Evolutionary conservation across 2,329 filamentous ascomycete genomes (phyloP).

Genomic region (Aplosporella prunicola): DNA sequence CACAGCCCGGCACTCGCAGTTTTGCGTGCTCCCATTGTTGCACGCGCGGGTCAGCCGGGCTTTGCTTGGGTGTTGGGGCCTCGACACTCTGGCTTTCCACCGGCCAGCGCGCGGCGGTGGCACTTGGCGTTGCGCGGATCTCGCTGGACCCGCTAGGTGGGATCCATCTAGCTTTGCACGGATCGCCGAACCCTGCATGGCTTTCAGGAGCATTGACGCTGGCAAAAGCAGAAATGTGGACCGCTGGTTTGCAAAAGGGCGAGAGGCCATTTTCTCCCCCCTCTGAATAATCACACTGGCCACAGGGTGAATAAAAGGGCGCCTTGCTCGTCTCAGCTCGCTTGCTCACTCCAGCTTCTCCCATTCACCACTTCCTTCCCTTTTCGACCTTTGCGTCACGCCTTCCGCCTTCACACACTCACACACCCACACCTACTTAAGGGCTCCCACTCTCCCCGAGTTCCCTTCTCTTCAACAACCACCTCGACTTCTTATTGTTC

Average conservation of each 20-base stretch:
- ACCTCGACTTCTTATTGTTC: not conserved
- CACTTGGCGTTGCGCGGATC: conserved; percentile 4
- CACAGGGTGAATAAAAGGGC: conserved; percentile 7
- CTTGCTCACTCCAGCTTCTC: conserved; percentile 5
- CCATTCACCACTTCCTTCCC: conserved; percentile 2
- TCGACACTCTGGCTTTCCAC: conserved; percentile 3
- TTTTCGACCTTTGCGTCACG: conserved; percentile 3
- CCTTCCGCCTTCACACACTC: not conserved
- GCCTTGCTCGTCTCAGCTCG: not conserved
- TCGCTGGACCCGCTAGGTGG: conserved; percentile 6
- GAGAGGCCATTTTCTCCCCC: conserved; percentile 1
- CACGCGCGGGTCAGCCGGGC: not conserved
- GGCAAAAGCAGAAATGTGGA: conserved; percentile 11
- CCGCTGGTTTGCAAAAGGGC: conserved; percentile 7
- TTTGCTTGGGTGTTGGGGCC: conserved; percentile 8
- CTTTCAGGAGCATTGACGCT: conserved; percentile 9
- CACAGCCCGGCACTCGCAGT: not conserved
- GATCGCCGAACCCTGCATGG: conserved; percentile 9
- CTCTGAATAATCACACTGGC: conserved; percentile 8
- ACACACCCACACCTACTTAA: not conserved
- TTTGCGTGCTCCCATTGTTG: not conserved
- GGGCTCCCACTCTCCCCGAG: not conserved
- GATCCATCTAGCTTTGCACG: conserved; percentile 9
- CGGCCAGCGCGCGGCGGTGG: too few relatives aligned
- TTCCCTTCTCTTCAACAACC: not conserved